Evolutionary conservation across 1,139 yeast species (phyloP), one percentile per base, ranked within the genome.

Genomic region (Lodderomyces parapsilosis): DNA sequence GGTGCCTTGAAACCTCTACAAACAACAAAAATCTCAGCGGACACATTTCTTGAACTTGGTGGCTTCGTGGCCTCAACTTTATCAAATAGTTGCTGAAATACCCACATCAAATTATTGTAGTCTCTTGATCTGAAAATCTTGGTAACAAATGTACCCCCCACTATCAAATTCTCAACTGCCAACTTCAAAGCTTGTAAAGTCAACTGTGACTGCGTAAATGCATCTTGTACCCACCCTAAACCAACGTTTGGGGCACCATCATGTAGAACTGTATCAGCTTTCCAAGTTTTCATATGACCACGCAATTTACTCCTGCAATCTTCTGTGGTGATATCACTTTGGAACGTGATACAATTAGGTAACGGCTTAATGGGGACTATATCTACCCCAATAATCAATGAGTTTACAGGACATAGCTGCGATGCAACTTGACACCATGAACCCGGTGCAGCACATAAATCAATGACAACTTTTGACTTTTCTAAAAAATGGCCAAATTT

Each of bases 181-280:
- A 93, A 76, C 62, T 85, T 90, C 56, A 94, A 74, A 27, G 98
- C 96, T 69, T 90, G 96, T 54, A 93, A 73, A 27, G 96, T 94
- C 57, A 93, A 80, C 62, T 93, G 98, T 17, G 97, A 89, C 70
- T 93, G 99, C 2, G 98, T 89, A 68, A 88, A 94, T 1, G 99
- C 99, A 80, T 93, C 99, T 65, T 94, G 99, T 24, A 88, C 93
- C 99, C 99, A 94, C 19, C 96, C 96, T 58, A 91, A 76, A 83
- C 99, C 99, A 54, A 93, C 99, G 60, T 93, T 94, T 22, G 99
- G 99, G 22, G 99, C 99, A 83, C 99, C 99, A 77, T 93, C 99
- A 68, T 93, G 99, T 60, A 94, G 71, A 19, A 93, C 98, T 0
- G 96, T 88, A 60, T 94, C 98, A 1, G 99, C 99, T 59, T 94